Evolutionary conservation across 176 grass and related monocot genomes (phyloP), one percentile per base, ranked within the genome.

Genomic region (Ampelocalamus luodianensis): DNA sequence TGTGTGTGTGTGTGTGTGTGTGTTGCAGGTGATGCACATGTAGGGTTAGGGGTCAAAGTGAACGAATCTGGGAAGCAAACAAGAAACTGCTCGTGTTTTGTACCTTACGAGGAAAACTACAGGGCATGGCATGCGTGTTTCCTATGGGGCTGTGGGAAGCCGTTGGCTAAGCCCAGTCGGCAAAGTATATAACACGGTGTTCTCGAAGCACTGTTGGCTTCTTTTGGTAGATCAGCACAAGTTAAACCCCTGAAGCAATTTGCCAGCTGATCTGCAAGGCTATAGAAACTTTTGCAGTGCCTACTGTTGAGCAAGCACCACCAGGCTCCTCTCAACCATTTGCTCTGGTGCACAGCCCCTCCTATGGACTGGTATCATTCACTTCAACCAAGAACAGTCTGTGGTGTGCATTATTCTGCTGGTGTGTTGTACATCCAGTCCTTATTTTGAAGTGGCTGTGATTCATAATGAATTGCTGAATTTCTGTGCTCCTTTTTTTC

Each of bases 81-180:
- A 74, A 63, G 74, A 83, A 83, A 16, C 42, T 44, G 68, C 58
- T 67, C 17, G 44, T 79, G 44, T 80, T 62, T 83, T 87, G 70
- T 90, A 86, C 83, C 83, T 49, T 79, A 83, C 68, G 74, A 83
- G 74, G 85, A 87, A 79, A 90, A 79, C 68, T 87, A 90, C 51
- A 68, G 40, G 69, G 70, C 20, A 42, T 55, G 15, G 70, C 13
- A 42, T 65, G 15, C 18, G 0, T 83, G 61, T 62, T 83, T 79
- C 60, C 29, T 68, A 18, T 75, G 74, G 49, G 22, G 43, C 63
- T 54, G 68, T 74, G 60, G 59, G 85, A 79, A 29, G 23, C 60
- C 8, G 20, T 80, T 74, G 45, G 59, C 58, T 73, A 65, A 78
- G 3, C 11, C 18, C 62, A 55, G 50, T 32, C 20, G 8, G 42